Conservation (phyloP, 2,329 filamentous ascomycete genomes). For the Fusarium veterinarium region DNA sequence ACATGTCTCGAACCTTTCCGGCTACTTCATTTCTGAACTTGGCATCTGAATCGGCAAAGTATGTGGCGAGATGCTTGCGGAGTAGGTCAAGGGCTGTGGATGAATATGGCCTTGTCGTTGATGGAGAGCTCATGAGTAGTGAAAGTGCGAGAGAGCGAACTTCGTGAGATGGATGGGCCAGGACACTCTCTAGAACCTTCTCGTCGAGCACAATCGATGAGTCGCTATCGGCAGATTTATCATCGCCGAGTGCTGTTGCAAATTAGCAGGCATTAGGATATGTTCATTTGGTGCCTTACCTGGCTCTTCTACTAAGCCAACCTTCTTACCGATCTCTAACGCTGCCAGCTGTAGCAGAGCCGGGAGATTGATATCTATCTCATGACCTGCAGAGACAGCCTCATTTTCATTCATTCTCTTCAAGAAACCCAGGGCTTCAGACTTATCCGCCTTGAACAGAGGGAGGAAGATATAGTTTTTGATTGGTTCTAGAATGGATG, state of each 20-base stretch:
- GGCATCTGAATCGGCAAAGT: conserved; percentile 87
- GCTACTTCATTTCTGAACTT: conserved; percentile 87
- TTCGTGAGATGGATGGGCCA: conserved; percentile 68
- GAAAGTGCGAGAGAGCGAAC: conserved; percentile 85
- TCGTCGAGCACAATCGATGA: conserved; percentile 52
- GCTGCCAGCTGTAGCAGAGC: conserved; percentile 72
- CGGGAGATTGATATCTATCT: conserved; percentile 61
- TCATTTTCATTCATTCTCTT: conserved; percentile 64
- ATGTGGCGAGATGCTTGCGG: conserved; percentile 71
- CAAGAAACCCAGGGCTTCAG: conserved; percentile 68
- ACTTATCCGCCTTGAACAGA: conserved; percentile 69
- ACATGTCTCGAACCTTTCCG: conserved; percentile 78
- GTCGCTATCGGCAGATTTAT: conserved; percentile 31
- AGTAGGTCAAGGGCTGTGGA: conserved; percentile 70
- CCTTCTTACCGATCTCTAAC: conserved; percentile 77
- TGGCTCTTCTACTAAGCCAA: conserved; percentile 76
- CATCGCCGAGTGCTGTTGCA: conserved; percentile 44
- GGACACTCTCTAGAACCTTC: conserved; percentile 62
- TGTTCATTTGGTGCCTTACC: conserved; percentile 51
- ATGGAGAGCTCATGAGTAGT: conserved; percentile 79
- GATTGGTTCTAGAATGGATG: conserved; percentile 68
- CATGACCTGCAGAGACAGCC: conserved; percentile 58
- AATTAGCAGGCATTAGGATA: conserved; percentile 28
- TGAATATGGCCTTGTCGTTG: conserved; percentile 79
- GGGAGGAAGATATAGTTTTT: conserved; percentile 73